Base-by-base conservation (phyloP, 257 asterid genomes). In the Ocimum tenuiflorum region DNA sequence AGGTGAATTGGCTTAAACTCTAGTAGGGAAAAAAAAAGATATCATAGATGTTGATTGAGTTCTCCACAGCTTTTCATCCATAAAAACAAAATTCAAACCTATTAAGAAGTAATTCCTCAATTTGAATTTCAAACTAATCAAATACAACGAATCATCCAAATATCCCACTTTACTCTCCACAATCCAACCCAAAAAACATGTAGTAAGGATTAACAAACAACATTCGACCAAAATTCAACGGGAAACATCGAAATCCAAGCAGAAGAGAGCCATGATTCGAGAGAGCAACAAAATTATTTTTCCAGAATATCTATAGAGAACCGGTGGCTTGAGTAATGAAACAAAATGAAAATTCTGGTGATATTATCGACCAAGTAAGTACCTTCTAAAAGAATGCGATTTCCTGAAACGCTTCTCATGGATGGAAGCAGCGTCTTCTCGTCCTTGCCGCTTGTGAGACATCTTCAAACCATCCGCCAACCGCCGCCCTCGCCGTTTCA, bases 371-470 rank as follows among this genome's bases (percentile, higher is more conserved):
- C 46, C n/a, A n/a, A n/a, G n/a, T n/a, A n/a, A n/a, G n/a, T 67
- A 88, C 96, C 88, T 86, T 77, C 73, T 81, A 20, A 88, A 74
- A 19, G 85, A 72, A 53, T 82, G 88, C 52, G 79, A 52, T 56
- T 80, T 86, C 66, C 91, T 78, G 31, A 73, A 71, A n/a, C 91
- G 80, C 71, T 70, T 80, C 52, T 88, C 95, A 11, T 82, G 84
- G 31, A 77, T 62, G 60, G 82, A 63, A 39, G 66, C 65, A 8
- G 79, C 80, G 22, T 84, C 88, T 49, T 81, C 86, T 12, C 73
- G 63, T 56, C 80, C 89, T 56, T 78, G 88, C 72, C 96, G 84
- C 78, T 79, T 79, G 65, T 62, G 81, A 27, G 84, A 68, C 84
- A 79, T 79, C 51, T 47, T 73, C 49, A 42, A 39, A 38, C 20